These are phyloP conservation scores for Mycena vitilis DNA, from an alignment of 768 basidiomycete species.

Conservation along the genomic window DNA sequence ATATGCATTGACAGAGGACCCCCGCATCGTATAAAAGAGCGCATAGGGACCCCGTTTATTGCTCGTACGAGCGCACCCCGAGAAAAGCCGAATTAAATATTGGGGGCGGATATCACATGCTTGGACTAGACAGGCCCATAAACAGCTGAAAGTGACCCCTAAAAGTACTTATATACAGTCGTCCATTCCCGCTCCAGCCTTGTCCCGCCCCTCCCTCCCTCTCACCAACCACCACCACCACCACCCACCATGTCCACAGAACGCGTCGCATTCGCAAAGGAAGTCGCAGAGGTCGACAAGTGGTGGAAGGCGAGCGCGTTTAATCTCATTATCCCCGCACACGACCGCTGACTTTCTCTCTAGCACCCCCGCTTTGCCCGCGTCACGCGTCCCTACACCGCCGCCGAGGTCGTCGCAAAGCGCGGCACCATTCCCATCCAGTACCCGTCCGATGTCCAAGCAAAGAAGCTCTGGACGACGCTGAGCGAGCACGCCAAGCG, in stretches of 20 bases:
- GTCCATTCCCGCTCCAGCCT: constrained; percentile 26
- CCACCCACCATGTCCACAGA: constrained; percentile 74
- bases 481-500: constrained; percentile 82
- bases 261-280: constrained; percentile 76
- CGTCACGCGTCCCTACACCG: constrained; percentile 92
- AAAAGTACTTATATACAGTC: constrained; percentile 8
- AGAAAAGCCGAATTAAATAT: constrained; percentile 4
- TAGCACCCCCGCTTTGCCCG: constrained; percentile 89
- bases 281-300: constrained; percentile 86
- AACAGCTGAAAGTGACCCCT: constrained; percentile 10
- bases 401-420: constrained; percentile 93
- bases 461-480: constrained; percentile 85
- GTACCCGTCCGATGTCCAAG: constrained; percentile 88
- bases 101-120: constrained; percentile 21
- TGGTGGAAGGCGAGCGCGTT: constrained; percentile 87
- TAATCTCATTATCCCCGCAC: constrained; percentile 2
- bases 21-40: constrained; percentile 1
- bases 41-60: too few species aligned
- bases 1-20: neutral
- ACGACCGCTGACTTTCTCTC: constrained; percentile 18
- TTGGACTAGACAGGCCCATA: constrained; percentile 2
- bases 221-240: constrained; percentile 32
- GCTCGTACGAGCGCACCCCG: neutral
- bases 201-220: constrained; percentile 25
- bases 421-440: constrained; percentile 87